Conservation (phyloP, 2,329 filamentous ascomycete species). For the Didymosphaeria variabile region DNA sequence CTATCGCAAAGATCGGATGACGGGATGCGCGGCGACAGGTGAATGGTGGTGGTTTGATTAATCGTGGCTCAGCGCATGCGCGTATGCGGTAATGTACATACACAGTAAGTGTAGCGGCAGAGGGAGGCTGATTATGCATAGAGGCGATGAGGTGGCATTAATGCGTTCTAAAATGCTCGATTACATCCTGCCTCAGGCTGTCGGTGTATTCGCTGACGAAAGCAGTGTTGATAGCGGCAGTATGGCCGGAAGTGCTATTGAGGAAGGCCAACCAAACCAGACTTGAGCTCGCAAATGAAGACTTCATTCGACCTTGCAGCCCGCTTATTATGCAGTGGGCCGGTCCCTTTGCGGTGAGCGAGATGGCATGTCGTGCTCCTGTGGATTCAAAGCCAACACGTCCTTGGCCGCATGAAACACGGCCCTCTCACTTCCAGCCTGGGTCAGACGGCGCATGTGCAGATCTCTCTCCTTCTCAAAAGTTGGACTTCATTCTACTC, state of each 20-base stretch:
- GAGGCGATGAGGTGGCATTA: not conserved
- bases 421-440: conserved; percentile 7
- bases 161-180: not conserved
- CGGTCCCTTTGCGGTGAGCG: not conserved
- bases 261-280: not conserved
- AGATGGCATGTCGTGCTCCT: conserved; percentile 11
- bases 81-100: conserved; percentile 3
- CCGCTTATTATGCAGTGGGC: conserved; percentile 1
- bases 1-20: not conserved
- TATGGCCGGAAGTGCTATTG: not conserved
- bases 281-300: not conserved
- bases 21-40: not conserved
- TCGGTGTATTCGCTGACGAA: not conserved
- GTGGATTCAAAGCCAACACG: not conserved
- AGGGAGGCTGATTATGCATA: not conserved
- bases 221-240: too few species aligned
- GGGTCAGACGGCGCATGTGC: not conserved
- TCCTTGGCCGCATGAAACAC: conserved; percentile 23
- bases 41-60: not conserved
- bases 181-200: not conserved
- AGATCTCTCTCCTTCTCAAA: conserved; percentile 7
- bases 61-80: conserved; percentile 6
- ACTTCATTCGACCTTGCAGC: not conserved
- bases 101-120: not conserved
- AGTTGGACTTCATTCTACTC: not conserved